Evolutionary conservation across 495 filamentous ascomycete species (phyloP), one percentile per base, ranked within the genome.

Genomic region (Penicillium cosmopolitanum): DNA sequence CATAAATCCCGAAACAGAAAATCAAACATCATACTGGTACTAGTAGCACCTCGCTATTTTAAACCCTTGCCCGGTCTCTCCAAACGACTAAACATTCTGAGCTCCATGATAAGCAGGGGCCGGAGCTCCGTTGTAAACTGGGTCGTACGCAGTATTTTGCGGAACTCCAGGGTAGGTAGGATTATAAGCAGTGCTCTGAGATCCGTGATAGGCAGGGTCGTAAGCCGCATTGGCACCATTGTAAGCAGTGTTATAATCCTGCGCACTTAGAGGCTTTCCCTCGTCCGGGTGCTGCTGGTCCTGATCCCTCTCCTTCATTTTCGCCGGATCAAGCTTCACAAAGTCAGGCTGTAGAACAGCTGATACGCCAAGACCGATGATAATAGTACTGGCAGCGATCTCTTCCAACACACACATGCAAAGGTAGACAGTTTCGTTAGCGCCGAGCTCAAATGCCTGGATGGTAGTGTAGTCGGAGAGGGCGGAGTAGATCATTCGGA

Each of bases 381-480:
- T 42, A 15, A 72, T 31, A 10, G 35, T 46, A 62, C 67, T 64
- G 51, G 61, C 63, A 43, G 63, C 40, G 12, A 73, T 73, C 43
- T 73, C 67, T 54, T 73, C 70, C 53, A 73, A 52, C n/a, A 73
- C 67, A 62, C 25, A 38, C 70, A 73, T 73, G 48, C 65, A 68
- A 36, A 73, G 58, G 35, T 70, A 73, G 28, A 67, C 60, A 38
- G 70, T 68, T n/a, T 57, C 11, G 16, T 60, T 56, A 11, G 61
- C 60, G 10, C 1, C 38, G 3, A 64, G 25, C 3, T 58, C 23
- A 5, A 72, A 66, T 7, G 19, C 10, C 5, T 48, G 0, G 36
- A 55, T 43, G 6, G 36, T 38, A 16, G 50, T 36, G 16, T 51
- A 70, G 51, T 70, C 63, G 19, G 57, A 18, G 1, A 73, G 53